Evolutionary conservation across 768 basidiomycete species (phyloP).

Genomic region (Clitopilus passeckerianus): DNA sequence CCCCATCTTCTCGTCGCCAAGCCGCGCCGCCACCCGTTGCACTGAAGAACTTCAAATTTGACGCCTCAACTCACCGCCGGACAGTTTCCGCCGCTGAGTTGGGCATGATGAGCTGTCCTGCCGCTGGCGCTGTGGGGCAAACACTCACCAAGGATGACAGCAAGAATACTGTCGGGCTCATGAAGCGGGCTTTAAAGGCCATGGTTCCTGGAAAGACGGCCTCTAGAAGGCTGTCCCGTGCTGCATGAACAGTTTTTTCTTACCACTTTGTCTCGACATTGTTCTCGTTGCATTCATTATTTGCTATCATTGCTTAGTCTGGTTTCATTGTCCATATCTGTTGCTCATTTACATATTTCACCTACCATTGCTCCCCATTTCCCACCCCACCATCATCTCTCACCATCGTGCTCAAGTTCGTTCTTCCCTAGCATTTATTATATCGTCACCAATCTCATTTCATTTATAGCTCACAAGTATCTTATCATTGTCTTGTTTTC

Average conservation of each 20-base stretch:
- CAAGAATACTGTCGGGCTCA: constrained; percentile 46
- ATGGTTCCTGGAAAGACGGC: constrained; percentile 63
- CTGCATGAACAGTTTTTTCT: constrained; percentile 17
- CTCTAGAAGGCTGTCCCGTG: constrained; percentile 46
- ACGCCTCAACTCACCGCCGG: constrained; percentile 9
- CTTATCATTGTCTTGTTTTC: not conserved
- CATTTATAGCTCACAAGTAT: not conserved
- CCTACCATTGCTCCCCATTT: not conserved
- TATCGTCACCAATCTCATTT: not conserved
- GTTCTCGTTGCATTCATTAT: not conserved
- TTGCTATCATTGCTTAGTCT: not conserved
- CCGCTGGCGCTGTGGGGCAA: constrained; percentile 12
- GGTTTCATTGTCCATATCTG: not conserved
- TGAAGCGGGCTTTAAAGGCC: constrained; percentile 72
- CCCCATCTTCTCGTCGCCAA: constrained; percentile 35
- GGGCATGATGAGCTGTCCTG: constrained; percentile 42
- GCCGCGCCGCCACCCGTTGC: constrained; percentile 24
- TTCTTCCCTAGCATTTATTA: not conserved
- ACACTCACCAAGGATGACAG: constrained; percentile 39
- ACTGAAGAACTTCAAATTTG: not conserved
- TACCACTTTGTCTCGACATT: constrained; percentile 1
- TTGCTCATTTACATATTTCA: not conserved
- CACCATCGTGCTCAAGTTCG: not conserved
- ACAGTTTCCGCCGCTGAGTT: constrained; percentile 61
- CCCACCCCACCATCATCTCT: not conserved